Percentiles rank a stretch among this genome's conserved stretches.
These are phyloP conservation scores for Incumbomyces delicatus DNA, from an alignment of 2,329 filamentous ascomycete genomes.

Conservation along the genomic window DNA sequence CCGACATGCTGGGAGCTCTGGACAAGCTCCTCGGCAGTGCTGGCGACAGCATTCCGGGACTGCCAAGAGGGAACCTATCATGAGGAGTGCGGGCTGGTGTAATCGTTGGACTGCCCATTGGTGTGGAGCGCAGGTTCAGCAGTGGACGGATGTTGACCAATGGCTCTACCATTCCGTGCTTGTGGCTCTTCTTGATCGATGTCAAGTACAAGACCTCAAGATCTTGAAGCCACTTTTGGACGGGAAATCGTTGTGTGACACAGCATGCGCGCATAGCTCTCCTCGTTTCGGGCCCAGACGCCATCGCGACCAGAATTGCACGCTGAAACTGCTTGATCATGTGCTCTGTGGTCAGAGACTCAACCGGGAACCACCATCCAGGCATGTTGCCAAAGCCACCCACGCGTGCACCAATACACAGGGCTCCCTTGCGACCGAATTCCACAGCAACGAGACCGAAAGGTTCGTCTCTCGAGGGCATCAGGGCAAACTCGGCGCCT, in stretches of 20 bases:
- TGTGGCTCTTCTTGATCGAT: conserved; percentile 35
- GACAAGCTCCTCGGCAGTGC: neutral
- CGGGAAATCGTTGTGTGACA: conserved; percentile 58
- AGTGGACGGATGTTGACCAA: conserved; percentile 30
- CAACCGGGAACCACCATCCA: conserved; percentile 61
- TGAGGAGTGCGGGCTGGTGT: neutral
- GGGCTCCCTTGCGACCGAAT: conserved; percentile 57
- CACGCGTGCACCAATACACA: conserved; percentile 57
- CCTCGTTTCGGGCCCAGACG: conserved; percentile 45
- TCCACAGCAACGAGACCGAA: conserved; percentile 61
- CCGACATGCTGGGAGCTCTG: no score
- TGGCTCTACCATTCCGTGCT: conserved; percentile 38
- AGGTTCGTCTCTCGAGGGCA: conserved; percentile 59
- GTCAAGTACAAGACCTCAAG: conserved; percentile 54
- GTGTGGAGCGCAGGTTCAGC: no score
- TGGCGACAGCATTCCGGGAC: neutral
- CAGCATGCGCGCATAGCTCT: conserved; percentile 56
- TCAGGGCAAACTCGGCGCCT: conserved; percentile 58
- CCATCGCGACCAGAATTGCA: conserved; percentile 51
- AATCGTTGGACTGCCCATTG: neutral
- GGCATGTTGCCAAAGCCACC: conserved; percentile 62
- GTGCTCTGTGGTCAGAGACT: conserved; percentile 54
- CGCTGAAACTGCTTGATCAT: conserved; percentile 55
- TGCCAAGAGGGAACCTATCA: neutral
- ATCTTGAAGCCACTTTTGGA: conserved; percentile 57